phyloP scores from a whole-genome alignment of 108 stramenopile genomes.

The Chaetoceros muelleri region DNA sequence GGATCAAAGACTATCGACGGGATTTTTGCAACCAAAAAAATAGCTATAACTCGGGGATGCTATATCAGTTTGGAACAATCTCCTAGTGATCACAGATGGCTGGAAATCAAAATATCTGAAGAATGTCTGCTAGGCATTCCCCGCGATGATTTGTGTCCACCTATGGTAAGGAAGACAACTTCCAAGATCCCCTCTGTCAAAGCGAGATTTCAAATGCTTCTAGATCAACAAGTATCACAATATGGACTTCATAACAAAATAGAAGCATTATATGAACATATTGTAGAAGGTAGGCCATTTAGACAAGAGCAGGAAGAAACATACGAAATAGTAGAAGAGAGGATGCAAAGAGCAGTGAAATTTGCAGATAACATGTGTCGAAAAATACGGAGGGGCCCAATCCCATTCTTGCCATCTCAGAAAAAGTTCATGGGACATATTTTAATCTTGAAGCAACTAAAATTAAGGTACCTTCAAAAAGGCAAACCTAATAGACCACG shows the following conservation, averaged over 20 bases:
- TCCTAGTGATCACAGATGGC: neutral
- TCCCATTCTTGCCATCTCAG: neutral
- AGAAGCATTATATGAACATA: no score
- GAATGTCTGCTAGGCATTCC: neutral
- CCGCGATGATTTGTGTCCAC: neutral
- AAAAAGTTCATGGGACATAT: neutral
- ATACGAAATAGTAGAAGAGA: neutral
- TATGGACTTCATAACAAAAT: neutral
- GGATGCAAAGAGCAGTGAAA: neutral
- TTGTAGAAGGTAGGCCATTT: neutral
- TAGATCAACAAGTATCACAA: neutral
- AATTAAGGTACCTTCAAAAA: no score
- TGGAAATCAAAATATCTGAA: neutral
- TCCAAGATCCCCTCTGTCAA: neutral
- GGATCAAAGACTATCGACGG: neutral
- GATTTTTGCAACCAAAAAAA: neutral
- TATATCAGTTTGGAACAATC: neutral
- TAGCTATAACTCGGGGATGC: neutral
- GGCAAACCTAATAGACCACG: neutral
- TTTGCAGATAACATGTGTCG: neutral
- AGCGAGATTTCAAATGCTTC: neutral
- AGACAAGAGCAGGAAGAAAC: neutral
- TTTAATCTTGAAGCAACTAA: neutral
- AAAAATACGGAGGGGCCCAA: neutral
- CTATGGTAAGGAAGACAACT: neutral